Base-by-base conservation (phyloP, 139 green algal genomes). In the Chlorella sp. region DNA sequence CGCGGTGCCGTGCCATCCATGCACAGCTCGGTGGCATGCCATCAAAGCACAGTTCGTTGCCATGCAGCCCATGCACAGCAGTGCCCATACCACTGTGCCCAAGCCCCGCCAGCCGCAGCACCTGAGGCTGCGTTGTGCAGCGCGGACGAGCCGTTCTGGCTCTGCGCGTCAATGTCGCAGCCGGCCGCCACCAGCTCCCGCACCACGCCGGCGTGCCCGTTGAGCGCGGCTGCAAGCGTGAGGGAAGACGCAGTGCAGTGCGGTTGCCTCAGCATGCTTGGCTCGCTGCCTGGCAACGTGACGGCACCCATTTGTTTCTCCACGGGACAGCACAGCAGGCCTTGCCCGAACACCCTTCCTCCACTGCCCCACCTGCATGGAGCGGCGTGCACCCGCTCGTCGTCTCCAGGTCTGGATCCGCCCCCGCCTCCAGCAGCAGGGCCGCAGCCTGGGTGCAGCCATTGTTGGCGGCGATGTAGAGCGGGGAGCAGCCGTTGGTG, bases 401-500 rank as follows among this genome's bases (percentile, higher is more conserved):
- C 4, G 81, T 88, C 51, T 85, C 82, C 12, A 67, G 41, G 56
- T 89, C 81, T 2, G 91, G 63, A 6, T 84, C 69, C 5, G 89
- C 89, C 55, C 88, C 81, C 47, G 72, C 47, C 41, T 86, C 78
- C n/a, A 93, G 69, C 60, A 93, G 83, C 69, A 80, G 63, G 30
- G 65, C 65, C 32, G 88, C 78, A 0, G 87, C 56, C 38, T 83
- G 75, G 7, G 39, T 32, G 38, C 80, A 81, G 30, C 89, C 87
- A 44, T 87, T 87, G 64, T 75, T 87, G 68, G 84, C 87, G 26
- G 89, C 86, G 62, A 88, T 90, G 80, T 92, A 91, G 18, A 92
- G 84, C 15, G 89, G 80, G 44, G 87, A 87, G n/a, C 74, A 85
- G 79, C 89, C 89, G 67, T 86, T 90, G 74, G 74, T 81, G 56